Evolutionary conservation across 768 basidiomycete species (phyloP).

Genomic region (Tylopilus vinaceipallidus): DNA sequence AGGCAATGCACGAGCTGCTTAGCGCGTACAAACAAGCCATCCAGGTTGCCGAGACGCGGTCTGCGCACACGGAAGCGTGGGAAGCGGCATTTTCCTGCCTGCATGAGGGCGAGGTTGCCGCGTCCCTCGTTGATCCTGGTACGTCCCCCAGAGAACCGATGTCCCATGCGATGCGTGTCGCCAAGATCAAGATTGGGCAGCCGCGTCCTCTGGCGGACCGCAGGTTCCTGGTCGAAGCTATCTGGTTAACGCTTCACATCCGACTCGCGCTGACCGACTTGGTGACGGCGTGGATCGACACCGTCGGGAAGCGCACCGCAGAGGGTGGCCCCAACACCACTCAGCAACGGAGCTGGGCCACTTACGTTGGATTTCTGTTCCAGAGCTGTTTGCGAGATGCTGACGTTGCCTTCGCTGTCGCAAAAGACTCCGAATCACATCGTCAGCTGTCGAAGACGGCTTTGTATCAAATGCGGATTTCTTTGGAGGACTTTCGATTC

Average conservation of each 20-base stretch:
- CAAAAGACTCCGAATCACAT: slow-evolving; percentile 47
- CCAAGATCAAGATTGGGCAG: slow-evolving; percentile 53
- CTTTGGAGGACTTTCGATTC: slow-evolving; percentile 52
- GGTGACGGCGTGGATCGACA: slow-evolving; percentile 40
- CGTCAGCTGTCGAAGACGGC: slow-evolving; percentile 49
- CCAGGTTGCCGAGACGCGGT: slow-evolving; percentile 44
- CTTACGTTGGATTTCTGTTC: slow-evolving; percentile 46
- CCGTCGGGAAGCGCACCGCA: slow-evolving; percentile 21
- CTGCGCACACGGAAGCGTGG: slow-evolving; percentile 59
- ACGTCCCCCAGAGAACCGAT: slow-evolving; percentile 41
- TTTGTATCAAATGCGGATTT: slow-evolving; percentile 43
- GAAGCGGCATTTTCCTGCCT: slow-evolving; percentile 56
- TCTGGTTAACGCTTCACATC: slow-evolving; percentile 52
- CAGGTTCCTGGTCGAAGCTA: slow-evolving; percentile 59
- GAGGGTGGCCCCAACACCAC: slow-evolving; percentile 16
- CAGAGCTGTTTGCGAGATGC: slow-evolving; percentile 47
- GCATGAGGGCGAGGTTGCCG: slow-evolving; percentile 45
- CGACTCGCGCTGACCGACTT: slow-evolving; percentile 51
- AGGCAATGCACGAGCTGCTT: slow-evolving; percentile 35
- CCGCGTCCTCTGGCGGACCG: slow-evolving; percentile 57
- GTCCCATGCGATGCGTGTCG: slow-evolving; percentile 50
- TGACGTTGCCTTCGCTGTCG: slow-evolving; percentile 43
- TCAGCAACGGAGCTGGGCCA: slow-evolving; percentile 45
- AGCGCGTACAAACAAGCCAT: slow-evolving; percentile 39
- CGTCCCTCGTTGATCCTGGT: slow-evolving; percentile 29